These are phyloP conservation scores for Ambrosia trifida DNA, from an alignment of 129 eudicot genomes.

Conservation along the genomic window DNA sequence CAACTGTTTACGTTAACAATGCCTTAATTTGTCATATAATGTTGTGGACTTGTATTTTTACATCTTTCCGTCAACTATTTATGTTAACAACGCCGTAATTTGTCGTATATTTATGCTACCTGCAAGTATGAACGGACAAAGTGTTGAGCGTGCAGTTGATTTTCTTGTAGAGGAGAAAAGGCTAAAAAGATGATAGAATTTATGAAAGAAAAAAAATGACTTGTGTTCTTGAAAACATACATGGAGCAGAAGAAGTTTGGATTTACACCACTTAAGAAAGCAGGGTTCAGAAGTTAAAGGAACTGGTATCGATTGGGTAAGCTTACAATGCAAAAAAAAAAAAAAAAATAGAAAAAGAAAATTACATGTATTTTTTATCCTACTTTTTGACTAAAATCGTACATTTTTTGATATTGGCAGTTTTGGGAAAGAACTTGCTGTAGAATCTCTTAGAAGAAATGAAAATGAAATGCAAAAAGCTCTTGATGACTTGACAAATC, in stretches of 20 bases:
- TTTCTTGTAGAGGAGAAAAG: no score
- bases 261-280: constrained; percentile 68
- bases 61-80: no score
- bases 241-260: no score
- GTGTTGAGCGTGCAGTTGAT: no score
- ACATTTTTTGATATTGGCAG: constrained; percentile 38
- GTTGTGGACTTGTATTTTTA: no score
- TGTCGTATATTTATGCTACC: constrained; percentile 30
- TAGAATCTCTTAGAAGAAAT: constrained; percentile 76
- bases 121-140: constrained; percentile 73
- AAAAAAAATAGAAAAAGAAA: no score
- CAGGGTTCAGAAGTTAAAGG: constrained; percentile 65
- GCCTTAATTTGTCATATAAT: no score
- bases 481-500: constrained; percentile 86
- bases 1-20: no score
- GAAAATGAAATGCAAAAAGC: constrained; percentile 84
- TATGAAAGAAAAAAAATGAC: constrained; percentile 26
- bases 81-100: no score
- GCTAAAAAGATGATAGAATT: no score
- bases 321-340: constrained; percentile 14
- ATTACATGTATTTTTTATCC: no score
- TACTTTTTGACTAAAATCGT: no score
- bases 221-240: constrained; percentile 20
- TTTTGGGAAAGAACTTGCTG: constrained; percentile 76
- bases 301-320: constrained; percentile 70